Evolutionary conservation across 495 filamentous ascomycete genomes (phyloP), one percentile per base, ranked within the genome.

Genomic region (Aspergillus nidulans): DNA sequence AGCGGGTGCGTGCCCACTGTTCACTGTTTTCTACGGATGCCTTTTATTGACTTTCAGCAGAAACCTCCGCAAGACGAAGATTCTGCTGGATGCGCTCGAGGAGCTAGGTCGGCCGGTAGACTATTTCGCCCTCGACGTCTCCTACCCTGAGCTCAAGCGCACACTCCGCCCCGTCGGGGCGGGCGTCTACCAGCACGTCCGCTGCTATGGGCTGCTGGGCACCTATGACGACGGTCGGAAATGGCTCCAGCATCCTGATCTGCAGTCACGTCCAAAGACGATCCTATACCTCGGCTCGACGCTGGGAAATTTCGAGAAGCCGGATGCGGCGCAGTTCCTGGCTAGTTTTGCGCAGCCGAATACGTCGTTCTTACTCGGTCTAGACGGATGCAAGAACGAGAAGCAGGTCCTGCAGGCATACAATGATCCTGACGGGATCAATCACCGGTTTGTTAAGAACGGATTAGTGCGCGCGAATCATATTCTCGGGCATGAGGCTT

Each of bases 71-170:
- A 92, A 91, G 68, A 82, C 89, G 49, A 83, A 80, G 58, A 81
- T 89, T 53, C 76, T 92, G 15, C 75, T 92, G 30, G 77, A 83
- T 53, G 86, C 86, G 7, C 73, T 92, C 40, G 86, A 91, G 41
- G 69, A 77, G 26, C 70, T 79, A 1, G 79, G 71, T 34, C 88
- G 86, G 61, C 60, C 73, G 20, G 75, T 90, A 56, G 82, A 87
- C 61, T 92, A 92, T 66, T 92, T 88, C 61, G 89, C 89, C 16
- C 75, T 92, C 50, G 89, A 92, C 62, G 75, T 92, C 54, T 86
- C 82, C 30, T 68, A 79, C 53, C 64, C 76, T 12, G 89, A 91
- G 64, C 75, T 92, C 34, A 72, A 81, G 30, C 79, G 89, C 10
- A 91, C 87, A 6, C 72, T 92, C 26, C 77, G 79, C 50, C 74